phyloP scores from a whole-genome alignment of 106 monocot species.

The Chionographis japonica region DNA sequence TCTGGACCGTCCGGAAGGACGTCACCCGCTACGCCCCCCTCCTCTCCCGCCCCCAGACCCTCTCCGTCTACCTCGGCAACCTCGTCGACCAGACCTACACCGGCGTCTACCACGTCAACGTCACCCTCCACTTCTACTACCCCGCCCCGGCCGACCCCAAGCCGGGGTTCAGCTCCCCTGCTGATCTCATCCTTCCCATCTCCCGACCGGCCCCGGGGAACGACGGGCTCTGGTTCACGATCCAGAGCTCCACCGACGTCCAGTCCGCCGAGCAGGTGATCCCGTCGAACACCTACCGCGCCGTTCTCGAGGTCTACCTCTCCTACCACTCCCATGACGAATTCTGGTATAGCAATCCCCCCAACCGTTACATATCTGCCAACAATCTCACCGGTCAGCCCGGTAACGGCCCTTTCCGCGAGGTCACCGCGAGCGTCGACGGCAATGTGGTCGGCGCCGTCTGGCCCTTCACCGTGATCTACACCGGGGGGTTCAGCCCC shows the following conservation, averaged over 20 bases:
- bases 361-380: slow-evolving; percentile 18
- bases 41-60: slow-evolving; percentile 20
- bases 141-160: not conserved
- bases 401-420: slow-evolving; percentile 41
- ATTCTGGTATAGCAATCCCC: slow-evolving; percentile 43
- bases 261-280: slow-evolving; percentile 22
- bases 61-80: slow-evolving; percentile 70
- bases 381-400: slow-evolving; percentile 25
- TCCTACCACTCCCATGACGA: slow-evolving; percentile 45
- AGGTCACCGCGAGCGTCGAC: slow-evolving; percentile 29
- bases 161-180: slow-evolving; percentile 33
- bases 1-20: slow-evolving; percentile 65
- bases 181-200: slow-evolving; percentile 75
- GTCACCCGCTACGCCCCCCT: slow-evolving; percentile 53
- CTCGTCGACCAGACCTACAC: slow-evolving; percentile 58
- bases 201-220: slow-evolving; percentile 59
- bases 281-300: slow-evolving; percentile 39
- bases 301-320: slow-evolving; percentile 39
- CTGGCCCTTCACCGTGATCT: slow-evolving; percentile 55
- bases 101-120: slow-evolving; percentile 68
- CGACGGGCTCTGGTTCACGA: slow-evolving; percentile 48
- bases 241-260: slow-evolving; percentile 26
- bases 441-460: slow-evolving; percentile 31
- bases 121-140: slow-evolving; percentile 54
- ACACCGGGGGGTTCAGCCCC: slow-evolving; percentile 44